A percentile compares a stretch with the other conserved stretches of the same genome.
phyloP scores from a whole-genome alignment of 2,329 filamentous ascomycete species.

The Sporothrix humicola region DNA sequence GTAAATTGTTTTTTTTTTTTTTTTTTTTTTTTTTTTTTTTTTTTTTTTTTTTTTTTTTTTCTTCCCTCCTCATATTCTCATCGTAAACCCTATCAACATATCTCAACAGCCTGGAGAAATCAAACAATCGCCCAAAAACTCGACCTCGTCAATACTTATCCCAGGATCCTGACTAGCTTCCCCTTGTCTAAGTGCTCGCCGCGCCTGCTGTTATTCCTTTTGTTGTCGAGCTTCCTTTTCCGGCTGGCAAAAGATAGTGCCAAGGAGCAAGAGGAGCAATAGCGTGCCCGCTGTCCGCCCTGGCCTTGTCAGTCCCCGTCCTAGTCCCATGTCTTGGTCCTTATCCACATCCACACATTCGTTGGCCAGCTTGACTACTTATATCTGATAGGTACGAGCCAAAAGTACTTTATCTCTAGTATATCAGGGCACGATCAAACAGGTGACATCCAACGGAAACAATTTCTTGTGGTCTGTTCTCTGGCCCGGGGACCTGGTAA shows the following conservation, averaged over 20 bases:
- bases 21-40: too few species aligned
- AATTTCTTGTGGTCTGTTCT: too few species aligned
- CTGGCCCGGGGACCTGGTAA: neutral
- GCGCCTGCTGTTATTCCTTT: neutral
- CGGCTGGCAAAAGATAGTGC: slow-evolving; percentile 26
- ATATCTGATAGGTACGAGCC: neutral
- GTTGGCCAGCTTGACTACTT: too few species aligned
- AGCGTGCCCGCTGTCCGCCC: neutral
- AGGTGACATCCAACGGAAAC: too few species aligned
- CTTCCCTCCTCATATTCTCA: too few species aligned
- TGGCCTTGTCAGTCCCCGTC: neutral
- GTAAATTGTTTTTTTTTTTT: too few species aligned
- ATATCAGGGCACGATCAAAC: neutral
- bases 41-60: too few species aligned
- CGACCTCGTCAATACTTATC: neutral
- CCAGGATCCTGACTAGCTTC: neutral
- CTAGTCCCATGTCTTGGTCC: slow-evolving; percentile 7
- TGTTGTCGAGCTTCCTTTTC: slow-evolving; percentile 21
- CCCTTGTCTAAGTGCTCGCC: neutral
- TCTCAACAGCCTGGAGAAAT: too few species aligned
- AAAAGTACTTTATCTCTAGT: too few species aligned
- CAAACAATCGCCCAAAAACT: too few species aligned
- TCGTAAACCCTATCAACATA: too few species aligned
- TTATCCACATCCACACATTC: slow-evolving; percentile 10
- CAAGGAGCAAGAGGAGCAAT: slow-evolving; percentile 15